phyloP scores from a whole-genome alignment of 768 basidiomycete genomes.

The Tricholoma sp. region DNA sequence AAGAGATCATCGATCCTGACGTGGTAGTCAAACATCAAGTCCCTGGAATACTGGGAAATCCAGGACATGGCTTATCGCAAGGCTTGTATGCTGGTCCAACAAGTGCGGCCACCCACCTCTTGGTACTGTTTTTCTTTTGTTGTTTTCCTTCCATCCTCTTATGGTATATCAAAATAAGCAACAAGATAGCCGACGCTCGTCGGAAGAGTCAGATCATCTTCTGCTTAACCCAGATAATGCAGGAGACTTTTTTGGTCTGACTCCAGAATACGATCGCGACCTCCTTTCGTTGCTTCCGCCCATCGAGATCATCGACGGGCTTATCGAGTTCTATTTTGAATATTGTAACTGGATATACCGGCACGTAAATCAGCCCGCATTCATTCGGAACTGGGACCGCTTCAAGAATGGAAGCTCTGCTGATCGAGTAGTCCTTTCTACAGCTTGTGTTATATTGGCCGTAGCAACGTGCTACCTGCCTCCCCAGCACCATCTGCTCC shows the following conservation, averaged over 20 bases:
- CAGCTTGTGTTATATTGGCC: conserved; percentile 71
- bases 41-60: conserved; percentile 65
- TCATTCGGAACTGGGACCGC: conserved; percentile 62
- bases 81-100: conserved; percentile 80
- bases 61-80: conserved; percentile 38
- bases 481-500: conserved; percentile 54
- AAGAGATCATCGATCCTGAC: conserved; percentile 46
- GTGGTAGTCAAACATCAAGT: conserved; percentile 39
- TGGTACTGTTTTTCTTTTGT: conserved; percentile 37
- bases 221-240: conserved; percentile 48
- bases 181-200: conserved; percentile 40
- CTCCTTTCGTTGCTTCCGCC: conserved; percentile 62
- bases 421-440: conserved; percentile 66
- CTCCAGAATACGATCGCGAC: conserved; percentile 66
- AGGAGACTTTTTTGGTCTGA: conserved; percentile 36
- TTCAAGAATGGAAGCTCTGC: conserved; percentile 64
- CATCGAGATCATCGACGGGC: conserved; percentile 63
- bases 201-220: conserved; percentile 49
- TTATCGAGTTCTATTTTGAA: conserved; percentile 75
- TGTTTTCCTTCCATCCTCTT: conserved; percentile 7
- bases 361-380: conserved; percentile 61
- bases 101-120: conserved; percentile 63
- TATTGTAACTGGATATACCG: conserved; percentile 88
- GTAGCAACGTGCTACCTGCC: conserved; percentile 72
- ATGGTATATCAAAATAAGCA: conserved; percentile 18